phyloP scores from a whole-genome alignment of 1,139 yeast species.

The Debaryomycetaceae sp. region DNA sequence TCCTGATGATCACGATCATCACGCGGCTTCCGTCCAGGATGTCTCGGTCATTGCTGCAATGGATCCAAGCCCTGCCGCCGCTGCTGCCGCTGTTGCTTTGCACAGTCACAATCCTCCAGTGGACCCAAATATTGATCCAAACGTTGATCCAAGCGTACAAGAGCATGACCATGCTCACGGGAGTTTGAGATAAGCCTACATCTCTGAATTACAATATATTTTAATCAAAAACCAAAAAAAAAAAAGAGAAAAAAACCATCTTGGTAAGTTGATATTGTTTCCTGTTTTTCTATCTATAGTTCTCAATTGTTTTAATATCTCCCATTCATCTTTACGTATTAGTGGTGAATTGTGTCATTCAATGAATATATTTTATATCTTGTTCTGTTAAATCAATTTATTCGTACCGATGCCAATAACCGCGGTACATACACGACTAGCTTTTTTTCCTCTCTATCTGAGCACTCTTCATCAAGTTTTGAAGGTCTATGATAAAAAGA shows the following conservation, averaged over 20 bases:
- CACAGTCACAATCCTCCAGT: slow-evolving; percentile 27
- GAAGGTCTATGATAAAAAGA: slow-evolving; percentile 13
- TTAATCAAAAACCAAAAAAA: too few species aligned
- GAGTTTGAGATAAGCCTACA: slow-evolving; percentile 5
- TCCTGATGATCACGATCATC: slow-evolving; percentile 22
- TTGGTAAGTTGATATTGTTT: neutral
- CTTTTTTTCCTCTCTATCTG: neutral
- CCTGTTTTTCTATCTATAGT: slow-evolving; percentile 1
- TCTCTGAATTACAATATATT: neutral
- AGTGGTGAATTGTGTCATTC: neutral
- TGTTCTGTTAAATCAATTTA: neutral
- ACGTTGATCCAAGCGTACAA: slow-evolving; percentile 44
- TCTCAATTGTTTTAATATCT: slow-evolving; percentile 3
- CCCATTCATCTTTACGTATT: neutral
- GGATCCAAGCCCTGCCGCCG: slow-evolving; percentile 33
- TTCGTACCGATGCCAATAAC: neutral
- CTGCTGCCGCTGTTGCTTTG: slow-evolving; percentile 27
- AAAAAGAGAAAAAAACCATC: neutral
- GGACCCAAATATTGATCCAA: slow-evolving; percentile 43
- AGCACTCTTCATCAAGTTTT: neutral
- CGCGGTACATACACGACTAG: slow-evolving; percentile 1
- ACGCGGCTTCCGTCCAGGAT: slow-evolving; percentile 36
- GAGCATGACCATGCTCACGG: slow-evolving; percentile 42
- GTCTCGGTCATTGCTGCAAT: slow-evolving; percentile 48
- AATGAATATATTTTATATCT: neutral